Percentiles rank a stretch among this genome's conserved stretches.
These are phyloP conservation scores for Neurospora sp. DNA, from an alignment of 495 filamentous ascomycete genomes.

Conservation along the genomic window DNA sequence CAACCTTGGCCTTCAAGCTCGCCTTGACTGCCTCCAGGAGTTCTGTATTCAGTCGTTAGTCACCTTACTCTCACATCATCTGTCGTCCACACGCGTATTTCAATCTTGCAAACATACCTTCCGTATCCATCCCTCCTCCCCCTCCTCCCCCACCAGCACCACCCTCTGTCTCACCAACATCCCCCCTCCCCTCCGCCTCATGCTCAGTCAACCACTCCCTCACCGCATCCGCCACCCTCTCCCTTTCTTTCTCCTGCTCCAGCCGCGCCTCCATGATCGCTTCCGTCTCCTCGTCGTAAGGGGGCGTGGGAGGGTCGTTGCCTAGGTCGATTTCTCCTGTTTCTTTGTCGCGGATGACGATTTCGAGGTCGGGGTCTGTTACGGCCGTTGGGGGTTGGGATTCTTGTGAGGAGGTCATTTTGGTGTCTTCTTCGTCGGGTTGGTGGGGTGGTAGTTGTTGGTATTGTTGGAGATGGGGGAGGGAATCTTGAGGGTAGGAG, in stretches of 20 bases:
- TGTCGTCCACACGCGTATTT: not conserved
- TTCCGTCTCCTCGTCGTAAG: constrained; percentile 46
- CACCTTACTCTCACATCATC: not conserved
- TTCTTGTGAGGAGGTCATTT: not conserved
- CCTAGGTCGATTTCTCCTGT: constrained; percentile 58
- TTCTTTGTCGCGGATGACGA: constrained; percentile 65
- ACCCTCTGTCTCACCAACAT: not conserved
- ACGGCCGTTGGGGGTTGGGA: not conserved
- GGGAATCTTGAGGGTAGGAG: not conserved
- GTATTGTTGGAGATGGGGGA: not conserved
- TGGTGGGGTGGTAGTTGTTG: not conserved
- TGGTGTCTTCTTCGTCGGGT: not conserved
- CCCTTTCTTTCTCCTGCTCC: constrained; percentile 38
- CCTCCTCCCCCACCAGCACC: not conserved
- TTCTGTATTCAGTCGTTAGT: constrained; percentile 34
- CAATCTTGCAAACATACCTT: not conserved
- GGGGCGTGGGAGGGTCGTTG: constrained; percentile 46
- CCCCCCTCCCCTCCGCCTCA: not conserved
- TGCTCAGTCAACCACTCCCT: constrained; percentile 24
- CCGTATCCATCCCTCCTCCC: not conserved
- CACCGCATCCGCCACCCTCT: constrained; percentile 42
- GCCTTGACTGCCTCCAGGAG: constrained; percentile 60
- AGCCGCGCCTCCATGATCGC: constrained; percentile 31
- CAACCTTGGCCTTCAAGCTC: constrained; percentile 62
- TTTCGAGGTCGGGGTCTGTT: constrained; percentile 44